A percentile compares a stretch with the other conserved stretches of the same genome.
Evolutionary conservation across 345 rosid species (phyloP).

Genomic region (Syzygium grande): DNA sequence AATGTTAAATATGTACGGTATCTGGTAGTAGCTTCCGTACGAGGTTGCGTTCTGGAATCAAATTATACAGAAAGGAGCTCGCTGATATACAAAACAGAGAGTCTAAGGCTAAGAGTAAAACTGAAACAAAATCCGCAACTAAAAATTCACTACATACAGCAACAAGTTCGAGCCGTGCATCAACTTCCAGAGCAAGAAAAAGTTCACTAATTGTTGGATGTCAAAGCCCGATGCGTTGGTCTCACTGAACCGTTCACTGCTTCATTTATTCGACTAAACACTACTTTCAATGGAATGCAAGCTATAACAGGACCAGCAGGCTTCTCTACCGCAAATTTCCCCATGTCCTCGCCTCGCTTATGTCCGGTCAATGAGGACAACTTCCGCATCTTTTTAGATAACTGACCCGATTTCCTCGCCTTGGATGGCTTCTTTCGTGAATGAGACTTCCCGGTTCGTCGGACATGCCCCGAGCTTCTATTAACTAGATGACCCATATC

Average conservation of each 20-base stretch:
- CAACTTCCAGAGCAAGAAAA: neutral
- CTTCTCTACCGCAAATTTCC: slow-evolving; percentile 37
- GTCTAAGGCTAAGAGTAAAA: neutral
- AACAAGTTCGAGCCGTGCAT: neutral
- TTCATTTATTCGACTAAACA: slow-evolving; percentile 86
- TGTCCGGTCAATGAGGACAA: slow-evolving; percentile 71
- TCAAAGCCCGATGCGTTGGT: slow-evolving; percentile 1
- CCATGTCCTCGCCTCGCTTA: slow-evolving; percentile 22
- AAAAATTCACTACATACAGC: neutral
- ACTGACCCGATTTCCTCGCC: slow-evolving; percentile 34
- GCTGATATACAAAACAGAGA: neutral
- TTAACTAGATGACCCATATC: slow-evolving; percentile 10
- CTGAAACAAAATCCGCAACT: neutral
- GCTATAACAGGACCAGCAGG: slow-evolving; percentile 56
- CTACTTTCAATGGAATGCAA: slow-evolving; percentile 82
- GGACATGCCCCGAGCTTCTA: slow-evolving; percentile 17
- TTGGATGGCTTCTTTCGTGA: slow-evolving; percentile 15
- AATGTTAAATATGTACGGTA: slow-evolving; percentile 6
- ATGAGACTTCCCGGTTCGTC: slow-evolving; percentile 22
- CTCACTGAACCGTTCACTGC: slow-evolving; percentile 71
- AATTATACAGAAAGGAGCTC: neutral
- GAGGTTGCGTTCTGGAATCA: neutral
- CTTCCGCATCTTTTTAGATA: slow-evolving; percentile 65
- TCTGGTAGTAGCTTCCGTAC: neutral
- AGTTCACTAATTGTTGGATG: neutral